A percentile compares a stretch with the other conserved stretches of the same genome.
Evolutionary conservation across 495 filamentous ascomycete species (phyloP).

Genomic region (Neurospora sp.): DNA sequence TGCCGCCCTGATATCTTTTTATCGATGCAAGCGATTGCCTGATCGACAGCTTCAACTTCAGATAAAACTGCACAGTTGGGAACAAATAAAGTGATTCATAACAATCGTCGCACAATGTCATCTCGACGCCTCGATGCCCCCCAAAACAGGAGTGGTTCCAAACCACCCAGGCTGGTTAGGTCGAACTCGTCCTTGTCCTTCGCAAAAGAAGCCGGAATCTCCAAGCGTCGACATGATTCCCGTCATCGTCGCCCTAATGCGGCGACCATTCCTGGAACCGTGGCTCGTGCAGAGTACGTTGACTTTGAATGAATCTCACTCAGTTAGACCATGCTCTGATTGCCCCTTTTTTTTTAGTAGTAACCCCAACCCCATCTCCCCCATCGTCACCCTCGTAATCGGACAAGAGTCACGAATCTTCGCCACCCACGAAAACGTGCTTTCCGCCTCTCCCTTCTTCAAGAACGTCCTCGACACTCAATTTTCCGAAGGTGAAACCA

Average conservation of each 20-base stretch:
- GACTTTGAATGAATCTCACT: conserved; percentile 5
- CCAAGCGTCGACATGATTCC: conserved; percentile 34
- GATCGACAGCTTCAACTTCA: neutral
- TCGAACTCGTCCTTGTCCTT: conserved; percentile 40
- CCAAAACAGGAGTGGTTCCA: conserved; percentile 36
- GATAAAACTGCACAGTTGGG: neutral
- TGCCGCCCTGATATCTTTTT: neutral
- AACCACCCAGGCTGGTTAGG: conserved; percentile 25
- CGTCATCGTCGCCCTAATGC: conserved; percentile 29
- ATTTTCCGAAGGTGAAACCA: conserved; percentile 53
- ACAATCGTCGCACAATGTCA: conserved; percentile 27
- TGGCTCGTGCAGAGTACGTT: conserved; percentile 25
- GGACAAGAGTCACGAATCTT: conserved; percentile 75
- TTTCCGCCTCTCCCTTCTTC: conserved; percentile 72
- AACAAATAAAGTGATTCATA: neutral
- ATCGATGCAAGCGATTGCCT: neutral
- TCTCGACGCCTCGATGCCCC: conserved; percentile 29
- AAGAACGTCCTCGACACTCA: conserved; percentile 46
- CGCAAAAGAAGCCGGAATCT: conserved; percentile 34
- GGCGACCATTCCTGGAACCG: conserved; percentile 18
- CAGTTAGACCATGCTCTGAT: conserved; percentile 6
- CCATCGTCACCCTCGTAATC: conserved; percentile 71
- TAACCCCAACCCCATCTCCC: conserved; percentile 42
- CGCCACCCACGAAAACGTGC: conserved; percentile 80
- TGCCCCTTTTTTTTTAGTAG: conserved; percentile 20